A percentile compares a stretch with the other conserved stretches of the same genome.
These are phyloP conservation scores for Hypholoma fasciculare DNA, from an alignment of 768 basidiomycete genomes.

Conservation along the genomic window DNA sequence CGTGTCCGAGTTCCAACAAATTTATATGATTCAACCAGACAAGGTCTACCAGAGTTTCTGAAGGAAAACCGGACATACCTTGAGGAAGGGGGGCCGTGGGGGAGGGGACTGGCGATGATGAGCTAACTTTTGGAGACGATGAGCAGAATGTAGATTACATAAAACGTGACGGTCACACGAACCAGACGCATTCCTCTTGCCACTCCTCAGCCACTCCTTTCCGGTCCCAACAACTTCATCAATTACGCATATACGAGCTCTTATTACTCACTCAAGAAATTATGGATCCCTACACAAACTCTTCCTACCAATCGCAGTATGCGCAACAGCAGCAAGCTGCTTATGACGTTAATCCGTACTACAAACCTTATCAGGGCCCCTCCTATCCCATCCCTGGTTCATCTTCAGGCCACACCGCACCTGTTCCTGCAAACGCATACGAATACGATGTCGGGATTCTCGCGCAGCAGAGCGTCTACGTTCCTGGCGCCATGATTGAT, in stretches of 20 bases:
- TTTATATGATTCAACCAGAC: background rate
- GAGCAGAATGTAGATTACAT: constrained; percentile 23
- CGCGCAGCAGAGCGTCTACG: constrained; percentile 90
- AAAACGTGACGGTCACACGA: constrained; percentile 15
- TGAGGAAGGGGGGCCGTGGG: constrained; percentile 29
- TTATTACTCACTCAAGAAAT: constrained; percentile 8
- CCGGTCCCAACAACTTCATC: background rate
- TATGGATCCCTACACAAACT: constrained; percentile 47
- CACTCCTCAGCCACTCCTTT: background rate
- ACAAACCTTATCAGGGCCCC: constrained; percentile 78
- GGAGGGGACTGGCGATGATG: constrained; percentile 29
- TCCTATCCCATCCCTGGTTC: constrained; percentile 66
- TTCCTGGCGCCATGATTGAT: constrained; percentile 89
- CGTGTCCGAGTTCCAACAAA: constrained; percentile 2
- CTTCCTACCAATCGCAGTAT: constrained; percentile 53
- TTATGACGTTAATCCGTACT: constrained; percentile 76
- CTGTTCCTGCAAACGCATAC: constrained; percentile 87
- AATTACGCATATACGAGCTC: background rate
- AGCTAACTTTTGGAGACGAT: constrained; percentile 18
- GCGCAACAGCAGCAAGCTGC: constrained; percentile 50
- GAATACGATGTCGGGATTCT: constrained; percentile 91
- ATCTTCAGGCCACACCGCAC: constrained; percentile 69
- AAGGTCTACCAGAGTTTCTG: background rate
- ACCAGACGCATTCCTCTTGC: too few relatives aligned
- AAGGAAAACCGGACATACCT: constrained; percentile 32